Conservation (phyloP, 1,284 basidiomycete genomes). For the Phylloboletellus chloephorus region DNA sequence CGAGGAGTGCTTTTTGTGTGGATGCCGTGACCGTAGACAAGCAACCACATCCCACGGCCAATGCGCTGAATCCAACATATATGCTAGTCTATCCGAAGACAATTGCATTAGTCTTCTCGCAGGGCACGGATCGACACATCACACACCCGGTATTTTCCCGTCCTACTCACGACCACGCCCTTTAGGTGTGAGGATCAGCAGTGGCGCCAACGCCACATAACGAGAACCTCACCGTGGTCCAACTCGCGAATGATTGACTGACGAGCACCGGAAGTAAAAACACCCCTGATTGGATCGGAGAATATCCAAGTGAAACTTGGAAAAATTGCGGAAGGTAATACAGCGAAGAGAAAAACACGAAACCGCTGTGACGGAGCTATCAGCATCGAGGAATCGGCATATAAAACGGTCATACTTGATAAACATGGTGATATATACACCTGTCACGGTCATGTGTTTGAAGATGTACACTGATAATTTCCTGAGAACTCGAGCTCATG, state of each 20-base stretch:
- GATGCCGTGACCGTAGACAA: constrained; percentile 53
- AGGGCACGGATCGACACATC: background rate
- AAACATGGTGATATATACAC: constrained; percentile 66
- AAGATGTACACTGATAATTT: constrained; percentile 60
- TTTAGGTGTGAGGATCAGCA: constrained; percentile 24
- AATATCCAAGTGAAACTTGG: constrained; percentile 60
- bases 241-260: constrained; percentile 55
- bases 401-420: constrained; percentile 41
- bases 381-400: background rate
- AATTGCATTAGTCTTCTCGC: constrained; percentile 1
- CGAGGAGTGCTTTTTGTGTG: constrained; percentile 49
- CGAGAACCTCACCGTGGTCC: constrained; percentile 41
- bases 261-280: constrained; percentile 37
- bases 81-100: constrained; percentile 45
- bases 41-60: constrained; percentile 66
- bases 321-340: constrained; percentile 74
- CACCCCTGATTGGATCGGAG: constrained; percentile 28
- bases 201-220: background rate
- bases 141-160: constrained; percentile 58
- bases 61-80: constrained; percentile 61
- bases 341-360: constrained; percentile 55
- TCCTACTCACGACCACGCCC: constrained; percentile 60
- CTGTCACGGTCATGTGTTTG: constrained; percentile 60
- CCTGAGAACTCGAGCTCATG: constrained; percentile 1
- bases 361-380: constrained; percentile 35